Evolutionary conservation across 805 yeast genomes (phyloP), one percentile per base, ranked within the genome.

Genomic region (Yamadazyma kitorensis): DNA sequence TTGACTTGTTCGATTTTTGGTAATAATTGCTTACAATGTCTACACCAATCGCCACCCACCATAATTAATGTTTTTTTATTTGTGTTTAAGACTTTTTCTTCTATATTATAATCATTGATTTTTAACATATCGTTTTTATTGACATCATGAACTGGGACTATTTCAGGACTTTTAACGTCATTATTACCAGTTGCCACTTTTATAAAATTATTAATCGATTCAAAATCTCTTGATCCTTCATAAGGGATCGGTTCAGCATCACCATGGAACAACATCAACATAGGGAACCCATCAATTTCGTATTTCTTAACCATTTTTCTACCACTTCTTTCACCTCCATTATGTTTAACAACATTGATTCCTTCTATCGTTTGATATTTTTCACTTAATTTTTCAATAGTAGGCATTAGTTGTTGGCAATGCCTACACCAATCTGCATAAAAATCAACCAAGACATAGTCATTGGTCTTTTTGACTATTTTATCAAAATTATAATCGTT

Each of bases 391-490:
- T 57, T 48, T 33, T 51, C 65, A 47, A 67, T 68, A 3, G 66
- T 61, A 5, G 86, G 86, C 52, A 64, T 67, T 48, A 81, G 51
- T 23, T 61, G 64, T 51, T 74, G 74, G 52, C 88, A 81, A 53
- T 81, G 86, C 23, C 78, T 61, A 55, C 88, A 81, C 88, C 88
- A 81, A 34, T 75, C 78, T 7, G 88, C 85, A 47, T 72, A 80
- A 45, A 73, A 72, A 52, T 69, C 60, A 45, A 70, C 64, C 55
- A 74, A 51, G 4, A 64, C 56, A 41, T 52, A 64, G 39, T 64
- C 67, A 21, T 74, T 79, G 5, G 82, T 72, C 29, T 77, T 72
- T 34, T 72, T 59, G 12, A 78, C 82, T 26, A 76, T 55, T 12
- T 70, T 73, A 33, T 76, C 74, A 51, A 80, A 80, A 41, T 64